Evolutionary conservation across 441 rosid species (phyloP).

Genomic region (Eruca vesicaria): DNA sequence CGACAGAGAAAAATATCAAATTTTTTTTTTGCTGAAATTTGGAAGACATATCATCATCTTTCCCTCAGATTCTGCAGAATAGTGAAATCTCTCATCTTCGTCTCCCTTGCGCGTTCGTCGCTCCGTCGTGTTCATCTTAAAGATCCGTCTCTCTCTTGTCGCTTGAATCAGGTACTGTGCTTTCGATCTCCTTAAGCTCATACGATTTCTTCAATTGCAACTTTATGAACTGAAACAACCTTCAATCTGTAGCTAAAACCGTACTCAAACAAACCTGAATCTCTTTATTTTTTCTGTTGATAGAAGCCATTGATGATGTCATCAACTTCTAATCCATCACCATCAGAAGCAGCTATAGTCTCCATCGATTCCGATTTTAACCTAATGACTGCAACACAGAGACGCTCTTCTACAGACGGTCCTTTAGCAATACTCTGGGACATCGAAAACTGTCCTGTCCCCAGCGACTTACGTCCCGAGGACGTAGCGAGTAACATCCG

Average conservation of each 20-base stretch:
- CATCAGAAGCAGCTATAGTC: slow-evolving; percentile 25
- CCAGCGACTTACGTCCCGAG: slow-evolving; percentile 87
- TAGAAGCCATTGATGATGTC: slow-evolving; percentile 9
- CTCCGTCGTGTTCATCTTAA: not conserved
- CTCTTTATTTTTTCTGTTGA: not conserved
- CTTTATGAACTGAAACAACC: not conserved
- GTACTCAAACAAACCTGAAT: not conserved
- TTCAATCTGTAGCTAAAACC: not conserved
- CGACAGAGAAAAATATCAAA: too few relatives aligned
- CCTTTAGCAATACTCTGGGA: slow-evolving; percentile 94
- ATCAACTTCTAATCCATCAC: slow-evolving; percentile 22
- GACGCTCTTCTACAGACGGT: slow-evolving; percentile 47
- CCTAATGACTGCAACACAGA: slow-evolving; percentile 34
- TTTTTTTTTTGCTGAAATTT: too few relatives aligned
- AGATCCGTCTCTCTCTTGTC: not conserved
- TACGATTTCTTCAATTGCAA: not conserved
- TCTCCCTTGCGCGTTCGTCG: not conserved
- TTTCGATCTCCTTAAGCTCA: not conserved
- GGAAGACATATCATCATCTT: slow-evolving; percentile 3
- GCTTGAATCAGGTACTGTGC: slow-evolving; percentile 6
- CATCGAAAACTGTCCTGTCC: slow-evolving; percentile 91
- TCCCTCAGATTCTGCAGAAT: not conserved
- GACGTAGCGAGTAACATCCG: slow-evolving; percentile 91
- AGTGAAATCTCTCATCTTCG: not conserved
- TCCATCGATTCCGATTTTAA: slow-evolving; percentile 16